Base-by-base conservation (phyloP, 1,284 basidiomycete genomes). In the Anthracocystis walkeri region DNA sequence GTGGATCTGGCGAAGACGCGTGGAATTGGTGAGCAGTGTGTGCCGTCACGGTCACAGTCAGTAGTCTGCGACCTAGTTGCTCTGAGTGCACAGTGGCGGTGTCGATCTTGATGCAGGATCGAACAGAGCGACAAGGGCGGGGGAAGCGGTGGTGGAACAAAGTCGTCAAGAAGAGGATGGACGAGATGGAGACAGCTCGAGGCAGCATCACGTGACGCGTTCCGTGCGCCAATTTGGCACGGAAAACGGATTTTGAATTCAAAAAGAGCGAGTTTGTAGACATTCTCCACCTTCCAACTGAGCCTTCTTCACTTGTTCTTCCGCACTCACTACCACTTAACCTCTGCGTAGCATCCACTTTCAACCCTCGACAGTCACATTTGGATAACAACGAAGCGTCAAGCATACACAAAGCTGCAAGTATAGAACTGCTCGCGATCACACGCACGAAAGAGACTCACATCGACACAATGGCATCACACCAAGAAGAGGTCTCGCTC, bases 401-500 rank as follows among this genome's bases (percentile, higher is more conserved):
- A 29, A 50, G 27, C 33, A 6, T 8, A 16, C 14, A 25, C 35
- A 16, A 16, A 38, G 35, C 35, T 38, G 20, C 31, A 11, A 38
- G 21, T 3, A 21, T 21, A 20, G 1, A 31, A 11, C 0, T 18
- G 12, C 53, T 20, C 7, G 6, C 21, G 7, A 14, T 10, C 20
- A 11, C 7, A 25, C n/a, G n/a, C 42, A 53, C 20, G 16, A 35
- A 29, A 27, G 8, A 27, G 3, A n/a, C 8, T 6, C 5, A 53
- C 21, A 50, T 25, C 16, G 18, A n/a, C 66, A 60, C 21, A 18
- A 75, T 75, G 73, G 38, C 73, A 52, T 56, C 67, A 52, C 67
- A 67, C 50, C 56, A 69, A 52, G 66, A 75, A 60, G 72, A 75
- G 33, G 73, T 75, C 45, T 70, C 68, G 64, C 67, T 75, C 52